Evolutionary conservation across 2,329 filamentous ascomycete species (phyloP).

Genomic region (Trichoderma asperellum): DNA sequence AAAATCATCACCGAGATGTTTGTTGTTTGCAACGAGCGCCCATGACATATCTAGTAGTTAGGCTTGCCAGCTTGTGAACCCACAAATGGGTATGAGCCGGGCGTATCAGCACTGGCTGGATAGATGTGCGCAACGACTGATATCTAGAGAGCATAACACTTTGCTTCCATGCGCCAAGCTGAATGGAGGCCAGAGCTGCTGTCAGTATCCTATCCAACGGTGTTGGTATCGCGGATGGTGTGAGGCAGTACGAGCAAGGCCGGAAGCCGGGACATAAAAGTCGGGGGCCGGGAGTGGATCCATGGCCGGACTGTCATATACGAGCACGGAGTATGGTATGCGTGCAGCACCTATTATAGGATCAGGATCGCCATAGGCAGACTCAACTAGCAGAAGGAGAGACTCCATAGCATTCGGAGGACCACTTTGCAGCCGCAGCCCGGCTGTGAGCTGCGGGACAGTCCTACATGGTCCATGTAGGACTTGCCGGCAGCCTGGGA

Average conservation of each 20-base stretch:
- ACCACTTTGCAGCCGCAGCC: conserved; percentile 1
- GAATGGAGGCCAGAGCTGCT: neutral
- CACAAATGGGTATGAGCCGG: neutral
- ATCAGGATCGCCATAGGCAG: neutral
- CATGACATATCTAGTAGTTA: neutral
- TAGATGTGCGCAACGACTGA: neutral
- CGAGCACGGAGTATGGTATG: neutral
- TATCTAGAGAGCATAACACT: neutral
- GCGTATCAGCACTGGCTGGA: neutral
- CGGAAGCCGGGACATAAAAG: conserved; percentile 26
- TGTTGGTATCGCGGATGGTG: neutral
- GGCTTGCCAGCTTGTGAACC: neutral
- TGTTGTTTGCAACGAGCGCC: neutral
- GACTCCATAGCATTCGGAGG: conserved; percentile 4
- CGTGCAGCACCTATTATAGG: neutral
- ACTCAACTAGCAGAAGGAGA: neutral
- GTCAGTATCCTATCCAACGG: neutral
- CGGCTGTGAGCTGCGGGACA: conserved; percentile 19
- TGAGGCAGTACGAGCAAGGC: conserved; percentile 14
- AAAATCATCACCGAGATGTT: neutral
- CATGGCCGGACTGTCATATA: neutral
- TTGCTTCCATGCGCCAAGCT: neutral
- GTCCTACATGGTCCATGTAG: neutral
- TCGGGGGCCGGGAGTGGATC: conserved; percentile 21
- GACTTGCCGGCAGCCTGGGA: neutral